A percentile compares a stretch with the other conserved stretches of the same genome.
phyloP scores from a whole-genome alignment of 2,329 filamentous ascomycete genomes.

The Pleochaeta shiraiana region DNA sequence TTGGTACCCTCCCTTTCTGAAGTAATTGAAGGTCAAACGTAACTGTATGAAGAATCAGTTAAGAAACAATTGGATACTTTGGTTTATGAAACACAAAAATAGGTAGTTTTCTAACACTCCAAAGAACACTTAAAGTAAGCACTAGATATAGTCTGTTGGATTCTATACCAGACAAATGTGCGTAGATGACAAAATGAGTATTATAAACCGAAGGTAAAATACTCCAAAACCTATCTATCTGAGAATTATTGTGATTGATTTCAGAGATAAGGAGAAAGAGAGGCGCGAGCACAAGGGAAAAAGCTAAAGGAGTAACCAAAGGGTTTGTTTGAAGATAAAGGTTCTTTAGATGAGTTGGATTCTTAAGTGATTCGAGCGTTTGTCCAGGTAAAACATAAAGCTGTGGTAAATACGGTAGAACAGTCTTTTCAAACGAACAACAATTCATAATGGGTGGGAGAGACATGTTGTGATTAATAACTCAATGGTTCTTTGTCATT shows the following conservation, averaged over 20 bases:
- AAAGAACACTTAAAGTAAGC: constrained; percentile 46
- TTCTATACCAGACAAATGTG: constrained; percentile 48
- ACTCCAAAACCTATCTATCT: constrained; percentile 86
- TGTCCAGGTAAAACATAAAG: constrained; percentile 46
- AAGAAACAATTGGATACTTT: too few species aligned
- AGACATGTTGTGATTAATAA: constrained; percentile 35
- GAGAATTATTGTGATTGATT: constrained; percentile 86
- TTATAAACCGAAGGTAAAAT: constrained; percentile 75
- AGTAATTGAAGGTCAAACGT: constrained; percentile 90
- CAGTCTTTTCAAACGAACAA: constrained; percentile 50
- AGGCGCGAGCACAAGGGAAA: constrained; percentile 46
- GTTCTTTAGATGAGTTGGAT: constrained; percentile 37
- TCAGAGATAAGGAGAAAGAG: constrained; percentile 60
- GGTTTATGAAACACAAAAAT: too few species aligned
- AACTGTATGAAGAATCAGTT: constrained; percentile 24
- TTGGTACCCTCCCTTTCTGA: constrained; percentile 78
- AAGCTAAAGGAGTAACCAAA: constrained; percentile 49
- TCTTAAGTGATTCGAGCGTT: constrained; percentile 35
- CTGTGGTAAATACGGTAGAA: constrained; percentile 52
- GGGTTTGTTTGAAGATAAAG: constrained; percentile 78
- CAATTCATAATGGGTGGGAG: constrained; percentile 60
- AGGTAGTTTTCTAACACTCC: constrained; percentile 41
- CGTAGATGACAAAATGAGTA: constrained; percentile 66
- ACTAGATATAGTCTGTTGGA: constrained; percentile 51
- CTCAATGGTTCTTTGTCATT: too few species aligned